Conservation (phyloP, 2,329 filamentous ascomycete genomes). For the Alternaria conjuncta region DNA sequence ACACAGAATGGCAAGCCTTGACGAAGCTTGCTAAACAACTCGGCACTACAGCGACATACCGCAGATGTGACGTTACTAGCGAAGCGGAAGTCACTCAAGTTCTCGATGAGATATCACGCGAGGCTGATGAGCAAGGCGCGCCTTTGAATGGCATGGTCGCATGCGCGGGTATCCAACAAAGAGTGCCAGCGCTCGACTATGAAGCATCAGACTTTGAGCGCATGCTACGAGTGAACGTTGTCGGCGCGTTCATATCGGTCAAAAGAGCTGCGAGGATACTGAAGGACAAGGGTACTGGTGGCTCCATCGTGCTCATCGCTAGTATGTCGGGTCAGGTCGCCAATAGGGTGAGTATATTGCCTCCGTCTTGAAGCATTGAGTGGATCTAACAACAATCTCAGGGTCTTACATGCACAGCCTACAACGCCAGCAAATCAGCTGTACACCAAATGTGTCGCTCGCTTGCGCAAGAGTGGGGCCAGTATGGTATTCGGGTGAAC, state of each 20-base stretch:
- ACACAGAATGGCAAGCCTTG: conserved; percentile 52
- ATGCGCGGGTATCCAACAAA: conserved; percentile 59
- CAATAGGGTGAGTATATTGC: conserved; percentile 10
- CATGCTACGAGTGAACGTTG: conserved; percentile 48
- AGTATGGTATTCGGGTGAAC: conserved; percentile 42
- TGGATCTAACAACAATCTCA: not conserved
- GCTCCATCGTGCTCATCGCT: conserved; percentile 68
- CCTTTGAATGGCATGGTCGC: conserved; percentile 53
- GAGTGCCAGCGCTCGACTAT: conserved; percentile 56
- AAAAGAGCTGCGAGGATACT: conserved; percentile 54
- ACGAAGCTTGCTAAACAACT: conserved; percentile 51
- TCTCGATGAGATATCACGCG: conserved; percentile 48
- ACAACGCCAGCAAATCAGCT: conserved; percentile 19
- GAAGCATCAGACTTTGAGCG: conserved; percentile 46
- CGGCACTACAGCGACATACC: conserved; percentile 50
- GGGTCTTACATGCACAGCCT: conserved; percentile 21
- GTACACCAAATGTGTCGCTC: conserved; percentile 22
- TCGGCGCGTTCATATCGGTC: conserved; percentile 46
- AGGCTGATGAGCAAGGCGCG: conserved; percentile 39
- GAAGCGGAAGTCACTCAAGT: conserved; percentile 49
- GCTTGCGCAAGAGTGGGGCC: conserved; percentile 21
- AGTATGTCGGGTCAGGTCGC: conserved; percentile 20
- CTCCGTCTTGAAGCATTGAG: not conserved
- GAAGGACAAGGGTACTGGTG: conserved; percentile 60
- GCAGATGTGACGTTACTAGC: conserved; percentile 57